Conservation (phyloP, 2,329 filamentous ascomycete species). For the Calonectria ilicicola region DNA sequence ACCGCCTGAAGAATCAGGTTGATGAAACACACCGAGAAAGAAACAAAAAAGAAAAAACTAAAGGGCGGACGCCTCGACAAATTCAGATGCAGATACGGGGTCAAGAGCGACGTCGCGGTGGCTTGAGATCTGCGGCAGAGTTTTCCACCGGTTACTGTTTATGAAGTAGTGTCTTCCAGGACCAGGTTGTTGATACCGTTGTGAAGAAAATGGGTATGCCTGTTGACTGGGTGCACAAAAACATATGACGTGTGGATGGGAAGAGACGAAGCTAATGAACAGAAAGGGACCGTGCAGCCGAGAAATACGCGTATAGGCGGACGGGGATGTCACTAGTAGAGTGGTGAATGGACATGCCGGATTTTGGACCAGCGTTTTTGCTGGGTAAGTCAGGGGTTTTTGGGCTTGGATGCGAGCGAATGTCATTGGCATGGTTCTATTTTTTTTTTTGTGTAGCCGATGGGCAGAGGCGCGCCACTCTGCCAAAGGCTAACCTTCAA, state of each 20-base stretch:
- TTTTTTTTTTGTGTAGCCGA: background rate
- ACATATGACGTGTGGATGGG: constrained; percentile 19
- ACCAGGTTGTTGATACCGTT: background rate
- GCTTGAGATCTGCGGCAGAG: constrained; percentile 6
- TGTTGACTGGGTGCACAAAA: constrained; percentile 14
- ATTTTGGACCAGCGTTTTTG: background rate
- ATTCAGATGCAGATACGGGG: background rate
- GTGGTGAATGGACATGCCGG: background rate
- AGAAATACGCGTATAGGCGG: constrained; percentile 11
- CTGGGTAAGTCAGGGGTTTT: background rate
- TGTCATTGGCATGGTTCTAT: constrained; percentile 1
- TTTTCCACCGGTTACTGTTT: background rate
- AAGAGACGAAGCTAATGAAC: constrained; percentile 2
- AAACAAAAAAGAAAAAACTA: background rate
- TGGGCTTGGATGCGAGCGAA: background rate
- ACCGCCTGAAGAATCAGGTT: background rate
- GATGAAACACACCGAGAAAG: background rate
- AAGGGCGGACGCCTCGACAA: background rate
- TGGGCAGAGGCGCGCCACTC: background rate
- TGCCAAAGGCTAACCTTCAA: background rate
- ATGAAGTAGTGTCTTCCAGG: constrained; percentile 3
- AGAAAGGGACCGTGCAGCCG: background rate
- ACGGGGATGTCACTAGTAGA: constrained; percentile 7
- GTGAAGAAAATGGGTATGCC: background rate
- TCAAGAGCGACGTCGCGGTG: background rate